Base-by-base conservation (phyloP, 805 yeast genomes). In the Maudiozyma bulderi region DNA sequence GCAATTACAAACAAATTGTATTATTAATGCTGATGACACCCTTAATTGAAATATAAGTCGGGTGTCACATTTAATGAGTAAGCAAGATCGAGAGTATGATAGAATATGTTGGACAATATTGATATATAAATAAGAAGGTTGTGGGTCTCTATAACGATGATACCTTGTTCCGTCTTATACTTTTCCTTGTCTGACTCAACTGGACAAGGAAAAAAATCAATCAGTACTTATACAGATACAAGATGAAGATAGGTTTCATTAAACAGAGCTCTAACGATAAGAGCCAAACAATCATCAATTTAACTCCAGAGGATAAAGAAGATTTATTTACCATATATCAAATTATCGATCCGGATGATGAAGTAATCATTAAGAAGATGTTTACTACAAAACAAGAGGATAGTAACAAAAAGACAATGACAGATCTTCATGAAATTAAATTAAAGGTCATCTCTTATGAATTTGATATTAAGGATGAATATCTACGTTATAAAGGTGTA, bases 281-380 rank as follows among this genome's bases (percentile, higher is more conserved):
- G 8, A 55, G 52, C 14, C 56, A 51, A 9, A 61, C 62, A 6
- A 50, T 52, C 8, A 51, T 86, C 15, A 74, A 85, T 0, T 64
- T 91, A 20, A 69, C 80, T 3, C 90, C 96, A 0, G 85, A 89
- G 59, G 98, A 93, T 58, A 78, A 84, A 43, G 96, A 90, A 57
- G 99, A 91, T 64, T 72, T 91, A 52, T 93, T 96, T 88, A 81
- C 85, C 29, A 62, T 87, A 6, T 90, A 88, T 70, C 93, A 91
- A 60, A 70, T 91, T 32, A 73, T 91, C 2, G 82, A 81, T 47
- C 77, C 77, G 47, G 84, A 82, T 26, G 98, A 91, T 67, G 81
- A 78, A 52, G 73, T 91, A 5, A 78, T 78, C 51, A 69, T 89
- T 47, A 74, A 75, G 52, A 86, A 96, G 8, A 68, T 75, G 54